These are phyloP conservation scores for Neocallimastix lanati DNA, from an alignment of 192 early-diverging fungal genomes.

Conservation along the genomic window DNA sequence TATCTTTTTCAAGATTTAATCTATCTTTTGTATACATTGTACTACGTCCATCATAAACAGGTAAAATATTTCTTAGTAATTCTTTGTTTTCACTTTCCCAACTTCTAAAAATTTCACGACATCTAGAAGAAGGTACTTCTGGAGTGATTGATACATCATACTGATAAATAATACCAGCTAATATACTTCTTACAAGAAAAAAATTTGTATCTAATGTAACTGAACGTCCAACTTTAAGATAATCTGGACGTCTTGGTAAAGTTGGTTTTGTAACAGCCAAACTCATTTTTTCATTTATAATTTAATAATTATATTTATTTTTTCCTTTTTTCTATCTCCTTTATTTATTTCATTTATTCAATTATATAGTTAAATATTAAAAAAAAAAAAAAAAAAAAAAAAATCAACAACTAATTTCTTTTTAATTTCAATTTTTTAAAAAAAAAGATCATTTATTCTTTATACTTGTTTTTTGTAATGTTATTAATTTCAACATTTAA, in stretches of 20 bases:
- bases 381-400: no score
- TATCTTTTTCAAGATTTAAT: not conserved
- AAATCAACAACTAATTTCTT: no score
- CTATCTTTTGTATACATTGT: not conserved
- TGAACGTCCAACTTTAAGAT: not conserved
- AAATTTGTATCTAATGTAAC: not conserved
- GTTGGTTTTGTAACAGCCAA: not conserved
- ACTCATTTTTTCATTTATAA: no score
- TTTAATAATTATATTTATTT: no score
- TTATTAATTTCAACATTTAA: no score
- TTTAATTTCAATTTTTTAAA: no score
- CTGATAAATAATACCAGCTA: not conserved
- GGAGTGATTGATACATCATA: not conserved
- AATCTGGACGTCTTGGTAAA: not conserved
- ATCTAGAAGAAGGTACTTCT: not conserved
- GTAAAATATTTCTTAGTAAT: not conserved
- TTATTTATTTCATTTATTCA: no score
- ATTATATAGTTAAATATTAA: no score
- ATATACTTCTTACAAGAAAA: not conserved
- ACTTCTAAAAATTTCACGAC: not conserved
- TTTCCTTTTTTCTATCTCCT: no score
- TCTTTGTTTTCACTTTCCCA: not conserved
- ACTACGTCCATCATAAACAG: not conserved
- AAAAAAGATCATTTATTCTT: no score
- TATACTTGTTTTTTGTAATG: no score